phyloP scores from a whole-genome alignment of 805 yeast genomes.

The Candida nemodendra region DNA sequence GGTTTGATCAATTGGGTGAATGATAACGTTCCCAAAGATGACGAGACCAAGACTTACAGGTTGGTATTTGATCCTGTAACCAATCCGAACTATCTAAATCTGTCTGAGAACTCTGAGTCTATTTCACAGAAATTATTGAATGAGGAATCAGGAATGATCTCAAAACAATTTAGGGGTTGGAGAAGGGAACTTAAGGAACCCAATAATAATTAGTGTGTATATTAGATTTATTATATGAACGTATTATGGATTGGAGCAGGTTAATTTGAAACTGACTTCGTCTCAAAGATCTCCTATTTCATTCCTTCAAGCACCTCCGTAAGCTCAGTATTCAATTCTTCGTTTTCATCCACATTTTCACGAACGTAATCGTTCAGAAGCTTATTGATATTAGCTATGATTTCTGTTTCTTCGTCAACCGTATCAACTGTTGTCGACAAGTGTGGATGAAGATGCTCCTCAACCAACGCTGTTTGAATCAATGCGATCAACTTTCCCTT shows the following conservation, averaged over 20 bases:
- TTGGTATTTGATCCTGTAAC: constrained; percentile 53
- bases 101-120: constrained; percentile 44
- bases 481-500: constrained; percentile 51
- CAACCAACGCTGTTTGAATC: constrained; percentile 50
- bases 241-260: background rate
- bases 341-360: constrained; percentile 15
- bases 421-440: background rate
- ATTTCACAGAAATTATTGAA: constrained; percentile 30
- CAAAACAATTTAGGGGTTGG: constrained; percentile 55
- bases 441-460: constrained; percentile 15
- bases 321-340: constrained; percentile 13
- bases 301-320: constrained; percentile 12
- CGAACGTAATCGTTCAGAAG: constrained; percentile 20
- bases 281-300: constrained; percentile 4
- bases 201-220: background rate
- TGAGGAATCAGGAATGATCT: constrained; percentile 42
- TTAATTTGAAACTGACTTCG: background rate
- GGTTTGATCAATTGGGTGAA: constrained; percentile 79
- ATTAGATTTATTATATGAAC: too few species aligned
- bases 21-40: constrained; percentile 48
- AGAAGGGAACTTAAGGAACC: constrained; percentile 32
- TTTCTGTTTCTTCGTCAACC: constrained; percentile 15
- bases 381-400: constrained; percentile 19
- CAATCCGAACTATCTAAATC: constrained; percentile 47
- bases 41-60: constrained; percentile 51